Evolutionary conservation across 768 basidiomycete genomes (phyloP), one percentile per base, ranked within the genome.

Genomic region (Boletus fagicola): DNA sequence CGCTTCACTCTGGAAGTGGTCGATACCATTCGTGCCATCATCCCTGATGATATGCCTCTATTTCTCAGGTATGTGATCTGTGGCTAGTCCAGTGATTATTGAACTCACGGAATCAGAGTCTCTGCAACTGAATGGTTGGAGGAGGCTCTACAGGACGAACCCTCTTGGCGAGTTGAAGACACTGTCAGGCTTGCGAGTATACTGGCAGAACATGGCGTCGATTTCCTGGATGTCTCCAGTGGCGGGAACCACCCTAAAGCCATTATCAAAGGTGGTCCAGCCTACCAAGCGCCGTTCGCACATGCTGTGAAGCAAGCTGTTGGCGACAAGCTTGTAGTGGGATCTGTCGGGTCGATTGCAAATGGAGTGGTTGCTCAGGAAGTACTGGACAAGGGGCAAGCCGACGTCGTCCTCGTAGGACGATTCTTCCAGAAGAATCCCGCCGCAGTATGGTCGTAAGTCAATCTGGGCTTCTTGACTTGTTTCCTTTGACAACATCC

Each of bases 41-140:
- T 90, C 62, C 83, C 84, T 0, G 68, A 76, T 4, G 71, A 77
- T 13, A 84, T 83, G 77, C 89, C 92, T 1, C 72, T 94, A 18
- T 90, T 92, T 72, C 75, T 87, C 53, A 79, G 91, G 84, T 84
- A 61, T 28, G 75, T 3, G n/a, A 24, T 43, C 12, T 36, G 16
- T 35, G 61, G 3, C 36, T 2, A 46, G 36, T 48, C 5, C 39
- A 13, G 8, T 18, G 10, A 16, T 35, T 9, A 33, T 26, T 15
- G 24, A 5, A 53, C 45, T 50, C n/a, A 57, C 46, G 20, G 20
- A 15, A 40, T 40, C 56, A 28, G 85, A 22, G 72, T 92, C 24
- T 87, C 85, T 42, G 92, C 83, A 1, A 86, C 83, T 0, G 92
- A 92, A 56, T 89, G 89, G 85, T 73, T 88, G 9, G 84, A 85